phyloP scores from a whole-genome alignment of 2,329 filamentous ascomycete species.

The Aspergillus sergii region DNA sequence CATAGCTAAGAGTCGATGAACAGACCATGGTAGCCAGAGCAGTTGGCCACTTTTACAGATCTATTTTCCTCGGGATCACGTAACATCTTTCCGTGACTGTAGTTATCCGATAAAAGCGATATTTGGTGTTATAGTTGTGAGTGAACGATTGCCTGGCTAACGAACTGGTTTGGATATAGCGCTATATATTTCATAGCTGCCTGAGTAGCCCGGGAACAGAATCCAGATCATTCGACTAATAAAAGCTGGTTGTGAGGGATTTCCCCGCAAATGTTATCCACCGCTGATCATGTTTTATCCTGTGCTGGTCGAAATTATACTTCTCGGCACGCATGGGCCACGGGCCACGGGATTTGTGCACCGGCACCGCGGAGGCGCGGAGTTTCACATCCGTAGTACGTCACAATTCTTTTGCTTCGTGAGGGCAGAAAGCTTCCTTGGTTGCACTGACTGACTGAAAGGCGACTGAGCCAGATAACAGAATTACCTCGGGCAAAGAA shows the following conservation, averaged over 20 bases:
- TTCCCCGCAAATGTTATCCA: not conserved
- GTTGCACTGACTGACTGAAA: too few species aligned
- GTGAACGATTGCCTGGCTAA: too few species aligned
- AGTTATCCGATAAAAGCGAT: not conserved
- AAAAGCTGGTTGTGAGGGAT: not conserved
- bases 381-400: not conserved
- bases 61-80: constrained; percentile 14
- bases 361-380: constrained; percentile 1
- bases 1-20: not conserved
- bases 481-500: not conserved
- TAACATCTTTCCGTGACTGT: not conserved
- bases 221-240: not conserved
- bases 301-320: not conserved
- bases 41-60: constrained; percentile 37
- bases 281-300: not conserved
- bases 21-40: constrained; percentile 35
- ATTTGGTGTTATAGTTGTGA: not conserved
- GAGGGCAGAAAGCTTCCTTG: not conserved
- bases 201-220: not conserved
- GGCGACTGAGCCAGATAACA: not conserved
- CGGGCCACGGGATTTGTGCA: not conserved
- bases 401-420: not conserved
- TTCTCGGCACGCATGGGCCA: not conserved
- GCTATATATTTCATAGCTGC: not conserved
- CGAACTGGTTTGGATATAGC: too few species aligned